phyloP scores from a whole-genome alignment of 2,329 filamentous ascomycete genomes.

The Rasamsonia emersonii region DNA sequence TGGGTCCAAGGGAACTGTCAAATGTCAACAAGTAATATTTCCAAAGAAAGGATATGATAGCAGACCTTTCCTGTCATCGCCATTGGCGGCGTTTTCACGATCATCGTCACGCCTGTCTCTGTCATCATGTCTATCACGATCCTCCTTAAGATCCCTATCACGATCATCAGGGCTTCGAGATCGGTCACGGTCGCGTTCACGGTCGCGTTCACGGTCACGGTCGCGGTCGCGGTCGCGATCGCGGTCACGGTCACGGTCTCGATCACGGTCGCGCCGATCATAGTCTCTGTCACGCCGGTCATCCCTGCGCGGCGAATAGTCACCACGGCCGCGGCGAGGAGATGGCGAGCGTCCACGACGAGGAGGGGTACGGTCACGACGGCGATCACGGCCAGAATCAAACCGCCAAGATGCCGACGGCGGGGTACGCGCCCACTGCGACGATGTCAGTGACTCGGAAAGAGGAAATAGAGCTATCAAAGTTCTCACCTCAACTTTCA shows the following conservation, averaged over 20 bases:
- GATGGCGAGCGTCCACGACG: conserved; percentile 58
- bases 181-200: conserved; percentile 61
- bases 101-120: conserved; percentile 62
- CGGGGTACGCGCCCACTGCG: conserved; percentile 92
- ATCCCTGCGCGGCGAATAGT: conserved; percentile 83
- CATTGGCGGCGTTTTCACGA: conserved; percentile 70
- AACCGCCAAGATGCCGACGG: conserved; percentile 98
- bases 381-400: conserved; percentile 73
- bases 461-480: conserved; percentile 1
- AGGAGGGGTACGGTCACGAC: conserved; percentile 63
- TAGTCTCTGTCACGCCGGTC: conserved; percentile 71
- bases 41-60: conserved; percentile 19
- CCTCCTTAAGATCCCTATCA: conserved; percentile 41
- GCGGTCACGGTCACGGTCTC: conserved; percentile 62
- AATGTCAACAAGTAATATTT: conserved; percentile 12
- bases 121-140: conserved; percentile 46
- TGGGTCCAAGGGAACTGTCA: conserved; percentile 55
- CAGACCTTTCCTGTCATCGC: conserved; percentile 82
- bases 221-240: conserved; percentile 38
- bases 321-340: conserved; percentile 50
- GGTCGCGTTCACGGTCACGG: conserved; percentile 48
- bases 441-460: conserved; percentile 12
- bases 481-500: conserved; percentile 86
- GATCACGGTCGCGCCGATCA: conserved; percentile 62
- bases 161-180: conserved; percentile 61